Percentiles rank a stretch among this genome's conserved stretches.
Evolutionary conservation across 2,329 filamentous ascomycete genomes (phyloP).

Genomic region (Paecilomyces fulvus): DNA sequence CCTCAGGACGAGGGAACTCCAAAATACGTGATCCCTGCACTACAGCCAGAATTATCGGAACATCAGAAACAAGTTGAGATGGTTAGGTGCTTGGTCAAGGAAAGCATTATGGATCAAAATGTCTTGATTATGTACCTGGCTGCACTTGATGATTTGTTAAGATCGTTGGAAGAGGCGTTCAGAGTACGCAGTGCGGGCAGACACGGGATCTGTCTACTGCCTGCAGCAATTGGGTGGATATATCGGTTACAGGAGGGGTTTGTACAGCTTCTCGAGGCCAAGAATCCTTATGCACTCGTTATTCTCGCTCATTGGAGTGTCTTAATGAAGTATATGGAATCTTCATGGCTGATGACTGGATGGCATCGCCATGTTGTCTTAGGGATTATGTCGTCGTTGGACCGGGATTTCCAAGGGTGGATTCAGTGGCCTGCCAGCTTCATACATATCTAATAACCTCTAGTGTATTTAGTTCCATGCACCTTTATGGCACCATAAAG

Average conservation of each 20-base stretch:
- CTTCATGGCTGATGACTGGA: constrained; percentile 23
- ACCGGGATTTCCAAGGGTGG: constrained; percentile 11
- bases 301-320: constrained; percentile 24
- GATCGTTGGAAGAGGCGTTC: neutral
- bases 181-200: neutral
- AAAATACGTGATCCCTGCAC: constrained; percentile 3
- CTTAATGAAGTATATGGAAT: constrained; percentile 21
- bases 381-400: constrained; percentile 16
- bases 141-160: neutral
- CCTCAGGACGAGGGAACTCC: constrained; percentile 1
- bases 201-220: neutral
- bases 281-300: constrained; percentile 17
- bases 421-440: constrained; percentile 7
- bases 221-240: neutral
- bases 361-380: constrained; percentile 26
- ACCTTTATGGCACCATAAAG: neutral
- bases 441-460: neutral
- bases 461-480: neutral
- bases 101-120: neutral
- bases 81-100: neutral
- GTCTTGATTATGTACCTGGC: neutral
- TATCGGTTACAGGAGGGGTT: neutral
- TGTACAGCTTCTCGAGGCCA: constrained; percentile 13
- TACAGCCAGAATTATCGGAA: constrained; percentile 3
- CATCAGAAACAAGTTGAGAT: neutral